Evolutionary conservation across 371 early-diverging fungal species (phyloP).

Genomic region (Mortierella sp.): DNA sequence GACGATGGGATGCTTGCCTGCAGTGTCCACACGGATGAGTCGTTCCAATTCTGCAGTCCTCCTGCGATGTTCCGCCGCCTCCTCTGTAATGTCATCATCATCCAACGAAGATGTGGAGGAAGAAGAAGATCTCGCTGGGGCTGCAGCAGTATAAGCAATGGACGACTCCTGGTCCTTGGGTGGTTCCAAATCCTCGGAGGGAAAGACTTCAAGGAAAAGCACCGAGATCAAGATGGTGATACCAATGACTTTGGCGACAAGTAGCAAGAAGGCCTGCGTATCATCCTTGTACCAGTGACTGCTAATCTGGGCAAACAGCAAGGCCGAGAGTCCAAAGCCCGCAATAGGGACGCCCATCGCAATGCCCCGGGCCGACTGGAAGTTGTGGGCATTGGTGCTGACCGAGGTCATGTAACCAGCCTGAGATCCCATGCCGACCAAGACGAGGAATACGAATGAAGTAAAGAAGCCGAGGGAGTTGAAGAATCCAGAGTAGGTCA

Average conservation of each 20-base stretch:
- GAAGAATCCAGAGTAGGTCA: constrained; percentile 47
- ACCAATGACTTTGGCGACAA: constrained; percentile 59
- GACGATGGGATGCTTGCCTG: not conserved
- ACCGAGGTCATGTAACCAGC: constrained; percentile 73
- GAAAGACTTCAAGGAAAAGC: constrained; percentile 33
- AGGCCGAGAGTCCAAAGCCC: constrained; percentile 77
- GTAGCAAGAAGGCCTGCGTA: constrained; percentile 56
- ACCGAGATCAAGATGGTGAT: constrained; percentile 54
- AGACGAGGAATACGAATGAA: constrained; percentile 62
- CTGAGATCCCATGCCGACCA: constrained; percentile 76
- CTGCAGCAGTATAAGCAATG: not conserved
- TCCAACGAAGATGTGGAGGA: not conserved
- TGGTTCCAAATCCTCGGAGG: not conserved
- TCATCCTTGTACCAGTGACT: constrained; percentile 62
- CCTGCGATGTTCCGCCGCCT: constrained; percentile 25
- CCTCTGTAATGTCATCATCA: constrained; percentile 12
- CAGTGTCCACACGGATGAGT: constrained; percentile 16
- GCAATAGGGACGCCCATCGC: constrained; percentile 76
- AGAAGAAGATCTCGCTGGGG: not conserved
- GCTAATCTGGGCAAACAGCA: constrained; percentile 75
- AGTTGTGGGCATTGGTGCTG: constrained; percentile 72
- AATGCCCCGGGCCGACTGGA: constrained; percentile 70
- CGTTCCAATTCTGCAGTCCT: constrained; percentile 30
- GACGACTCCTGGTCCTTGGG: constrained; percentile 5
- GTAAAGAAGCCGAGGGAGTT: constrained; percentile 59